A percentile compares a stretch with the other conserved stretches of the same genome.
Conservation (phyloP, 495 filamentous ascomycete genomes). For the Talaromyces wortmannii region DNA sequence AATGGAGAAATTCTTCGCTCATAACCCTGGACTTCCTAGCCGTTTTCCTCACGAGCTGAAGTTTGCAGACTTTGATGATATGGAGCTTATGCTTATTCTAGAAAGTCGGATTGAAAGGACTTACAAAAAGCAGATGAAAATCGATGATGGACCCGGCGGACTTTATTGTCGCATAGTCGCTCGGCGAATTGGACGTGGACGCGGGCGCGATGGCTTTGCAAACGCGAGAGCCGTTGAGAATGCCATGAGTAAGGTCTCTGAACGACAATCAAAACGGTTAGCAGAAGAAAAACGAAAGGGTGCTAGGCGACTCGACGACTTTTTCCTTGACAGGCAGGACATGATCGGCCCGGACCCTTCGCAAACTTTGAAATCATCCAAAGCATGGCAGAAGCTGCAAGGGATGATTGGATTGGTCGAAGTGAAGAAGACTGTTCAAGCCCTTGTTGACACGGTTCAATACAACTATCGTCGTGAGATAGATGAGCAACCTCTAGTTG, state of each 20-base stretch:
- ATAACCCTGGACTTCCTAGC: conserved; percentile 70
- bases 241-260: conserved; percentile 39
- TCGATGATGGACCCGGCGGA: conserved; percentile 53
- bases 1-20: conserved; percentile 76
- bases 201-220: conserved; percentile 63
- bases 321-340: conserved; percentile 51
- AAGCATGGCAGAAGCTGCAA: conserved; percentile 55
- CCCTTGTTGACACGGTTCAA: conserved; percentile 51
- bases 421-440: conserved; percentile 56
- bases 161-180: conserved; percentile 61
- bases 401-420: conserved; percentile 49
- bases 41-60: conserved; percentile 60
- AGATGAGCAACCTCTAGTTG: conserved; percentile 44
- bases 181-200: conserved; percentile 51
- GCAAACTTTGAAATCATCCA: conserved; percentile 35
- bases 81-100: conserved; percentile 54
- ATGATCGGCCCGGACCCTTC: conserved; percentile 62
- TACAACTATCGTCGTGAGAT: conserved; percentile 59
- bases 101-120: conserved; percentile 35
- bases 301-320: conserved; percentile 31
- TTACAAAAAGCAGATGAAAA: conserved; percentile 46
- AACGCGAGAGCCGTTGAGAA: conserved; percentile 69
- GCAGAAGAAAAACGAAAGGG: conserved; percentile 23
- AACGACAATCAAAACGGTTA: conserved; percentile 54
- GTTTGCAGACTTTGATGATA: conserved; percentile 65